These are phyloP conservation scores for Xylariaceae sp. DNA, from an alignment of 2,329 filamentous ascomycete genomes.

Conservation along the genomic window DNA sequence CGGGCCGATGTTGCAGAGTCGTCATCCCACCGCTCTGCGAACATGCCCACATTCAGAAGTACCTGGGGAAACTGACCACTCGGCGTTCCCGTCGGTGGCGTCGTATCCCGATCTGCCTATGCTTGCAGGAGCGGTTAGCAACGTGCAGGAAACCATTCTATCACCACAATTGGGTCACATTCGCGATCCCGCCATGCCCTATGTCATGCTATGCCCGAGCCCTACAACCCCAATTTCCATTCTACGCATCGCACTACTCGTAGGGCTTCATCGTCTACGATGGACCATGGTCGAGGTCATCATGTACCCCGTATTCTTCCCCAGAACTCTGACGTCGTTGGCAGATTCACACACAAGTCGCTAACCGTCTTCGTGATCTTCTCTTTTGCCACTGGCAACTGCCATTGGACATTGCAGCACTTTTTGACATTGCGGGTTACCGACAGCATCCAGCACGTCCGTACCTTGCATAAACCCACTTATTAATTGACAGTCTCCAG, in stretches of 20 bases:
- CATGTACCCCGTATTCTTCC: neutral
- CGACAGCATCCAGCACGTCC: neutral
- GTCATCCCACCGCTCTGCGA: neutral
- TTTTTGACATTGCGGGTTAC: neutral
- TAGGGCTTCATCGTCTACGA: neutral
- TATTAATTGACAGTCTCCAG: neutral
- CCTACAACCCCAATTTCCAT: neutral
- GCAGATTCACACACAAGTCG: neutral
- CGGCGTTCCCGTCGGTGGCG: constrained; percentile 14
- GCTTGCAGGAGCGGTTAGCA: constrained; percentile 7
- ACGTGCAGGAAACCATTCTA: constrained; percentile 5
- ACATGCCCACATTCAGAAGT: neutral
- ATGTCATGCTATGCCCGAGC: neutral
- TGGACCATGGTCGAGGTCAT: neutral
- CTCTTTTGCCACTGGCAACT: neutral
- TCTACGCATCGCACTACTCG: neutral
- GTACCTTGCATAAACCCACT: neutral
- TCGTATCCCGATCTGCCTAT: constrained; percentile 8
- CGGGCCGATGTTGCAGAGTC: constrained; percentile 6
- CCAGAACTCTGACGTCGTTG: neutral
- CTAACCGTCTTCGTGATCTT: neutral
- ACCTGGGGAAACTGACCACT: constrained; percentile 12
- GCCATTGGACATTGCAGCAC: neutral
- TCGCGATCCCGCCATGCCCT: neutral
- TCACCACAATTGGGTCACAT: constrained; percentile 1